Percentiles rank a stretch among this genome's conserved stretches.
phyloP scores from a whole-genome alignment of 1,284 basidiomycete genomes.

The Dichomitus squalens region DNA sequence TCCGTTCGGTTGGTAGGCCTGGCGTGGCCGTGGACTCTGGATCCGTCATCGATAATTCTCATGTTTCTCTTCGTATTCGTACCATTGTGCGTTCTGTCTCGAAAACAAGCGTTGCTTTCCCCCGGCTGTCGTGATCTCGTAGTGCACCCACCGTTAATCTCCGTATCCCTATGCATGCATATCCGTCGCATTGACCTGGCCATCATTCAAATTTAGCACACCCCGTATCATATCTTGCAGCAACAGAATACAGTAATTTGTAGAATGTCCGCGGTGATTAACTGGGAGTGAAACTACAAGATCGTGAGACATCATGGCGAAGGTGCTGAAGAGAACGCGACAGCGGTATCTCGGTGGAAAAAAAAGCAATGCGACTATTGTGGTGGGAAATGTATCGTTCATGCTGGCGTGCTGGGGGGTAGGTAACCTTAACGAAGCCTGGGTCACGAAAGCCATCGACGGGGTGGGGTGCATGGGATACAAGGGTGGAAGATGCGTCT shows the following conservation, averaged over 20 bases:
- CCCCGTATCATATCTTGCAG: constrained; percentile 24
- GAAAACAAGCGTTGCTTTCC: constrained; percentile 8
- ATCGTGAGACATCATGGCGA: constrained; percentile 2
- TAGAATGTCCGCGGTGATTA: constrained; percentile 26
- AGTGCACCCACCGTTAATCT: constrained; percentile 8
- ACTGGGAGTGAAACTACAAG: constrained; percentile 24
- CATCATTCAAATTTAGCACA: neutral
- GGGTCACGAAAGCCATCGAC: neutral
- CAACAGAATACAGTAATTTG: constrained; percentile 34
- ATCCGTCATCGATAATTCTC: neutral
- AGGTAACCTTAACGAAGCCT: neutral
- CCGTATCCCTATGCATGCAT: neutral
- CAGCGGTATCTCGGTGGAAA: constrained; percentile 22
- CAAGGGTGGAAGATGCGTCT: constrained; percentile 2
- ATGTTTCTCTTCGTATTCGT: constrained; percentile 1
- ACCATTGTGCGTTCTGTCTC: too few relatives aligned
- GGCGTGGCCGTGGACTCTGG: constrained; percentile 4
- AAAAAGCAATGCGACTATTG: constrained; percentile 23
- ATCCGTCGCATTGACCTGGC: neutral
- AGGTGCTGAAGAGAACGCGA: constrained; percentile 17
- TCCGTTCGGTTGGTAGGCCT: constrained; percentile 2
- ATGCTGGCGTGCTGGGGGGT: constrained; percentile 1
- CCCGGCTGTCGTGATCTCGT: constrained; percentile 9
- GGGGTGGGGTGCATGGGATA: neutral
- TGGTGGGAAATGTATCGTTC: constrained; percentile 9